Percentiles rank a stretch among this genome's conserved stretches.
Evolutionary conservation across 179 eudicot genomes (phyloP).

Genomic region (Monotropa hypopitys): DNA sequence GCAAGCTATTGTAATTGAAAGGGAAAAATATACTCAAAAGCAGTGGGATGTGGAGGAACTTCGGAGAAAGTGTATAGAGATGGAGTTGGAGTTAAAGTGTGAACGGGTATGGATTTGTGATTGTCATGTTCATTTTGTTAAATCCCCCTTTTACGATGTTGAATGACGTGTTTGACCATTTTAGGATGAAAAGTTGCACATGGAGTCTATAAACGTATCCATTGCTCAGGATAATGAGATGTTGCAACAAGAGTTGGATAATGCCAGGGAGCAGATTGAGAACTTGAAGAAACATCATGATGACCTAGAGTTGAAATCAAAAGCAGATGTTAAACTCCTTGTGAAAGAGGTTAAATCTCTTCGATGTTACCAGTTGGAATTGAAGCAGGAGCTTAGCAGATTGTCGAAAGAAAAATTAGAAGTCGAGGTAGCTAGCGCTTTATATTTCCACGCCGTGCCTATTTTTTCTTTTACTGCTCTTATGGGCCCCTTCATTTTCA

Average conservation of each 20-base stretch:
- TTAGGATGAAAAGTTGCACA: conserved; percentile 42
- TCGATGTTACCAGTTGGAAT: conserved; percentile 52
- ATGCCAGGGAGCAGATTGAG: conserved; percentile 42
- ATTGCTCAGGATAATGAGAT: conserved; percentile 44
- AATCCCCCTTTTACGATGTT: neutral
- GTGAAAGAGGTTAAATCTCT: conserved; percentile 79
- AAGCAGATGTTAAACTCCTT: conserved; percentile 71
- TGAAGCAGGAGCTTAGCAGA: conserved; percentile 73
- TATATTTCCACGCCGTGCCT: neutral
- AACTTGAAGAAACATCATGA: conserved; percentile 48
- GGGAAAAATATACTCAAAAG: conserved; percentile 63
- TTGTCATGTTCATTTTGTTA: neutral
- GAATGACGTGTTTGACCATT: conserved; percentile 3
- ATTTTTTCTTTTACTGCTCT: neutral
- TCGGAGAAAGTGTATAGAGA: conserved; percentile 54
- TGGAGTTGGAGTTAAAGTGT: conserved; percentile 51
- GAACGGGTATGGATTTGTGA: conserved; percentile 43
- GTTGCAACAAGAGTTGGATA: conserved; percentile 50
- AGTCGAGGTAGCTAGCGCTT: conserved; percentile 43
- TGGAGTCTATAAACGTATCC: conserved; percentile 26
- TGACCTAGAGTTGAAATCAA: conserved; percentile 56
- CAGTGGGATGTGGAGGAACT: conserved; percentile 93
- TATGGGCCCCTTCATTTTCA: neutral
- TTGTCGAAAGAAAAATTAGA: conserved; percentile 47
- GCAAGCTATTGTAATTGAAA: conserved; percentile 61